A percentile compares a stretch with the other conserved stretches of the same genome.
Evolutionary conservation across 768 basidiomycete species (phyloP).

Genomic region (Sporobolomyces pararoseus): DNA sequence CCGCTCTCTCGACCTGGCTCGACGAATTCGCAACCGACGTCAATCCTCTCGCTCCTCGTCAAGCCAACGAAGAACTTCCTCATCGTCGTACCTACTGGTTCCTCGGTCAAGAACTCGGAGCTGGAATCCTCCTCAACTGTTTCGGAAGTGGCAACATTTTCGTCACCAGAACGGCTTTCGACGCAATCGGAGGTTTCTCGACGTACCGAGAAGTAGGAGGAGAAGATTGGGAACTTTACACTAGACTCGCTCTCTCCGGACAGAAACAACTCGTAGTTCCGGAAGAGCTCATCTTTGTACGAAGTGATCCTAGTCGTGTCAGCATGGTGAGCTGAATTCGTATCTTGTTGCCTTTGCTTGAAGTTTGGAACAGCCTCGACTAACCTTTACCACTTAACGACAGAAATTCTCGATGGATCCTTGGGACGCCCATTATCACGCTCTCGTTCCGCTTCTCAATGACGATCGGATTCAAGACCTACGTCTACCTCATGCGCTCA

Average conservation of each 20-base stretch:
- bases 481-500: conserved; percentile 30
- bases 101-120: conserved; percentile 31
- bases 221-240: conserved; percentile 43
- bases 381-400: background rate
- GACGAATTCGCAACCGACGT: conserved; percentile 39
- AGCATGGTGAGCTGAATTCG: conserved; percentile 24
- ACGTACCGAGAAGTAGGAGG: conserved; percentile 39
- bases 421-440: conserved; percentile 36
- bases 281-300: conserved; percentile 31
- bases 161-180: conserved; percentile 23
- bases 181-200: conserved; percentile 30
- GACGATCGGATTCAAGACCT: conserved; percentile 35
- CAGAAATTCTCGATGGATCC: conserved; percentile 44
- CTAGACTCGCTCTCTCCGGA: conserved; percentile 17
- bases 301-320: conserved; percentile 33
- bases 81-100: conserved; percentile 42
- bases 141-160: conserved; percentile 42
- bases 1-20: conserved; percentile 40
- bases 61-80: conserved; percentile 5
- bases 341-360: too few relatives aligned
- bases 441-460: conserved; percentile 32
- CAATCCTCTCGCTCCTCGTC: conserved; percentile 22
- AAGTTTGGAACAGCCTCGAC: too few relatives aligned
- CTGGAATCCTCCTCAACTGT: conserved; percentile 33
- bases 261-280: conserved; percentile 28